Conservation (phyloP, 2,329 filamentous ascomycete species). For the Xylariaceae sp. region DNA sequence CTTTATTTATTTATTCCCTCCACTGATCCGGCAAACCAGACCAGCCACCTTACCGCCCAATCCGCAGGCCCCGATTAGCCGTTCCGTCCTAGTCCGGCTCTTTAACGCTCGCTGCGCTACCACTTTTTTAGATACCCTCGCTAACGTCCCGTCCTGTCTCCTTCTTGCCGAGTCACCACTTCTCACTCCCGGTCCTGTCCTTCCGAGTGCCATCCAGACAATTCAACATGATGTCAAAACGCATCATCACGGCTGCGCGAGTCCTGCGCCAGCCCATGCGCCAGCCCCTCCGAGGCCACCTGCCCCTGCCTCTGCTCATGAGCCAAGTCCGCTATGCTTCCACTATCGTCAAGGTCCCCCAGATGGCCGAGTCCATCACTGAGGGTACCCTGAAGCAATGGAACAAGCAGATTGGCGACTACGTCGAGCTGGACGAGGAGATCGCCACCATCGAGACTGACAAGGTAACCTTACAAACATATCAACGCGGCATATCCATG, state of each 20-base stretch:
- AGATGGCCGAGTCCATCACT: conserved; percentile 98
- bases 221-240: conserved; percentile 32
- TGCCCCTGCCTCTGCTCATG: conserved; percentile 47
- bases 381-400: conserved; percentile 97
- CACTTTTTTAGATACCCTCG: conserved; percentile 3
- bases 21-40: not conserved
- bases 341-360: conserved; percentile 83
- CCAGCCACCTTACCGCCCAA: not conserved
- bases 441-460: conserved; percentile 98
- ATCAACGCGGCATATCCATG: not conserved
- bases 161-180: conserved; percentile 1
- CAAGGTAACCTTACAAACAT: conserved; percentile 58
- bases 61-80: not conserved
- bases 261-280: conserved; percentile 34
- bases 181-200: not conserved
- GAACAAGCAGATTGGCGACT: conserved; percentile 86
- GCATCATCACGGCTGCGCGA: conserved; percentile 38
- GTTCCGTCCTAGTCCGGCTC: not conserved
- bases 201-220: conserved; percentile 1
- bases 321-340: conserved; percentile 67
- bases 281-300: conserved; percentile 40
- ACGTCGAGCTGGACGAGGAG: conserved; percentile 92
- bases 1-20: not conserved
- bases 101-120: not conserved
- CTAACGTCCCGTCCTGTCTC: conserved; percentile 6